Evolutionary conservation across 1,284 basidiomycete genomes (phyloP).

Genomic region (Naganishia albida): DNA sequence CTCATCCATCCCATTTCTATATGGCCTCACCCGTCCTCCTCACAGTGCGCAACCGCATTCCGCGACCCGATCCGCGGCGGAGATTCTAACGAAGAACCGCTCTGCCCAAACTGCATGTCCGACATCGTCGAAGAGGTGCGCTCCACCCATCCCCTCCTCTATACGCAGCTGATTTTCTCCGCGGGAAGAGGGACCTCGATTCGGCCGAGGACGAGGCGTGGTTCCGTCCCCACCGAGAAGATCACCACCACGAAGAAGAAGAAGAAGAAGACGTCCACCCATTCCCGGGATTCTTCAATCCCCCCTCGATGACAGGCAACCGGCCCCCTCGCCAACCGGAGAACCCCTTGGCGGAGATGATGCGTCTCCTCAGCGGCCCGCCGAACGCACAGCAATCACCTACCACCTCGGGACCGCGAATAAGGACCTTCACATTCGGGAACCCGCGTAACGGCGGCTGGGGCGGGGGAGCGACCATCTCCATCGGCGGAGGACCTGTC

Average conservation of each 20-base stretch:
- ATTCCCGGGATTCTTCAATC: slow-evolving; percentile 29
- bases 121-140: slow-evolving; percentile 32
- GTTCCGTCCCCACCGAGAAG: slow-evolving; percentile 2
- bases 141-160: background rate
- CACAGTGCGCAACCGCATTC: slow-evolving; percentile 23
- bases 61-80: slow-evolving; percentile 25
- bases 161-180: background rate
- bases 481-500: slow-evolving; percentile 9
- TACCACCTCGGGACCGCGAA: background rate
- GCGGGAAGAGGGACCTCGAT: slow-evolving; percentile 24
- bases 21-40: background rate
- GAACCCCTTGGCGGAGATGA: slow-evolving; percentile 10
- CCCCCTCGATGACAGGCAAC: slow-evolving; percentile 26
- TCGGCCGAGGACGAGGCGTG: slow-evolving; percentile 8
- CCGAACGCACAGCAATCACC: background rate
- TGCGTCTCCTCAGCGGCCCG: slow-evolving; percentile 17
- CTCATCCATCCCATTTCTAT: background rate
- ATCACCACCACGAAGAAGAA: background rate
- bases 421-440: slow-evolving; percentile 27
- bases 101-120: slow-evolving; percentile 30
- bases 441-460: slow-evolving; percentile 7
- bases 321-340: background rate
- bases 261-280: background rate
- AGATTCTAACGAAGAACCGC: slow-evolving; percentile 23
- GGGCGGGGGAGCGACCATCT: slow-evolving; percentile 18